Evolutionary conservation across 1,284 basidiomycete genomes (phyloP), one percentile per base, ranked within the genome.

Genomic region (Trametes hirsuta): DNA sequence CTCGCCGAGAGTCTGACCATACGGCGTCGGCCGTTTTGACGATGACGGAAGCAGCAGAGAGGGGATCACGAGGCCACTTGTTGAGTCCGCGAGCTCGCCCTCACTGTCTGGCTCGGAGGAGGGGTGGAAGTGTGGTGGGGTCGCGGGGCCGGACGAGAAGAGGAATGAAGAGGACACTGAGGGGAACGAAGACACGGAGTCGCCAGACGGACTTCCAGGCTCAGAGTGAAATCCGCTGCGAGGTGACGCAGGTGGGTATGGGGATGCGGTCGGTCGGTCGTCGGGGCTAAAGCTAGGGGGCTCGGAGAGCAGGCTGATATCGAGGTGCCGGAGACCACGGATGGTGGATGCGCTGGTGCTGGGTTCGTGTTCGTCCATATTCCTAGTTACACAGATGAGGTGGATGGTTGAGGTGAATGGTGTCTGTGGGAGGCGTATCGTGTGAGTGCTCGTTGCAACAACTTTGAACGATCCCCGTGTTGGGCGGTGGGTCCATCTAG

Each of bases 161-260:
- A 90, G 87, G 77, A 88, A 88, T 0, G 86, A 88, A 1, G 87
- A 90, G n/a, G 84, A 82, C 9, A 88, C 83, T 1, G 87, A 90
- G 0, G 88, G 88, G 12, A 89, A 76, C 6, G 88, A 90, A 1
- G 88, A 89, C 47, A 87, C 76, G 2, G 87, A 89, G 57, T 77
- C 81, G n/a, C 72, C 69, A 3, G 79, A 77, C 25, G 81, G 85
- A 62, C 85, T 87, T 68, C 81, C 79, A 35, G 83, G 81, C 12
- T 82, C 78, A 10, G 84, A 84, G 30, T 80, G 80, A 42, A 78
- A 62, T n/a, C 70, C 70, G 67, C 86, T 88, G 69, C 81, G 79
- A 40, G 84, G 81, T 0, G 83, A 81, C 4, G 84, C 83, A 18
- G 82, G 80, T 40, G 79, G 74, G 2, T 45, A 18, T 11, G 42